Evolutionary conservation across 2,329 filamentous ascomycete species (phyloP), one percentile per base, ranked within the genome.

Genomic region (Penicillium sp.): DNA sequence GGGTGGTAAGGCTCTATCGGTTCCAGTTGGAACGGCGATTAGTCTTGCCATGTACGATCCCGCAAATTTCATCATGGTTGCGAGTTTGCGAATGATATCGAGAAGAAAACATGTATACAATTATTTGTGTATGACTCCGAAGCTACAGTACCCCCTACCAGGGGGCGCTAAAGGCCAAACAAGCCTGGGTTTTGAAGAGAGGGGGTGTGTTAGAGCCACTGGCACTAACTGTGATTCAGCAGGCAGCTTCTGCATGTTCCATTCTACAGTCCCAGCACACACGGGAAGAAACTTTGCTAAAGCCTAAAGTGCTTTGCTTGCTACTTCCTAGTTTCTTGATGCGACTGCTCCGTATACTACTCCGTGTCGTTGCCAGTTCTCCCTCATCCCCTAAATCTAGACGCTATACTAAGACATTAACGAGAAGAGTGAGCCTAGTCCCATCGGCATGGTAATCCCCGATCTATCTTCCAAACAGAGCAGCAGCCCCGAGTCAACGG

Each of bases 191-290:
- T 53, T 62, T 40, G 24, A 38, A 26, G 53, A 51, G 51, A 60
- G 56, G 54, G 37, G 53, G 53, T 53, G 45, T 13, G 13, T n/a
- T 28, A 37, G 17, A 28, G 57, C n/a, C 56, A 60, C 37, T 8
- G 35, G 50, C 61, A 56, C 64, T 60, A 64, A 61, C 24, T 60
- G 64, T 64, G 62, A 64, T 66, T 60, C 59, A 60, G 57, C 56
- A 8, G 50, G 56, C 58, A 65, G 59, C 38, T 56, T 64, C 59
- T 61, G 62, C 62, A 66, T 59, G 62, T 64, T 66, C 64, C 64
- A 64, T 55, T 37, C 22, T 53, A 33, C 15, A 64, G 59, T 66
- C 59, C 55, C 51, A 61, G 62, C 61, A 56, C 42, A 63, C 64
- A 60, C 59, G 62, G 58, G 55, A 66, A 44, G 53, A 56, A 45